These are phyloP conservation scores for Tephrocybe sp. DNA, from an alignment of 768 basidiomycete genomes.

Conservation along the genomic window DNA sequence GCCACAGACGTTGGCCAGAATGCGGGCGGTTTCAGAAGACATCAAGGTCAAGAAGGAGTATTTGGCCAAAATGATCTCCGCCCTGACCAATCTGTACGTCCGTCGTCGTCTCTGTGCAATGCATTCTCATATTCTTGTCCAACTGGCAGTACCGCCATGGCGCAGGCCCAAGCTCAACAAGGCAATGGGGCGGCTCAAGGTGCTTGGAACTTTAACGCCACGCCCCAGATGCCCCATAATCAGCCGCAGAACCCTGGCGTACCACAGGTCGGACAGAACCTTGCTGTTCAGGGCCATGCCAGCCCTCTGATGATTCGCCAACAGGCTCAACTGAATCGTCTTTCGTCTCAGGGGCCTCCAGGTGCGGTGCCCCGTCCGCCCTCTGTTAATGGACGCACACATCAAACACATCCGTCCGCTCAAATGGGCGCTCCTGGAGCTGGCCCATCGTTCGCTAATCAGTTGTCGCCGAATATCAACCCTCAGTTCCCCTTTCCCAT, in stretches of 20 bases:
- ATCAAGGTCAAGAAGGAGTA: constrained; percentile 37
- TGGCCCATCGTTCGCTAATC: constrained; percentile 26
- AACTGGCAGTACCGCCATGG: constrained; percentile 11
- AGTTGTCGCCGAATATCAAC: constrained; percentile 33
- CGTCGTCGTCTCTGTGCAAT: constrained; percentile 2
- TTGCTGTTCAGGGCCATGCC: constrained; percentile 16
- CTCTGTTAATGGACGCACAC: constrained; percentile 36
- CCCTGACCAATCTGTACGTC: constrained; percentile 37
- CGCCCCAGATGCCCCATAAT: constrained; percentile 4
- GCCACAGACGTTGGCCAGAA: constrained; percentile 19
- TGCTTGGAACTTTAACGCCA: constrained; percentile 16
- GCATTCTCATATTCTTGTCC: not conserved
- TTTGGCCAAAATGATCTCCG: constrained; percentile 32
- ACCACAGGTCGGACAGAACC: constrained; percentile 13
- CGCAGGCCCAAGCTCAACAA: constrained; percentile 17
- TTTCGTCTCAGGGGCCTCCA: constrained; percentile 26
- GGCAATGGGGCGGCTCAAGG: constrained; percentile 17
- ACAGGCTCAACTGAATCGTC: constrained; percentile 29
- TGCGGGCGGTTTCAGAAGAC: constrained; percentile 23
- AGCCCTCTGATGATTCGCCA: constrained; percentile 30
- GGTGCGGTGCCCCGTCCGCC: constrained; percentile 34
- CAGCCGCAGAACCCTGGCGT: constrained; percentile 10
- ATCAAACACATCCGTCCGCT: constrained; percentile 23
- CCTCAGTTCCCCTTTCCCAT: constrained; percentile 24
- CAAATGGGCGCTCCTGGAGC: constrained; percentile 4